Evolutionary conservation across 768 basidiomycete genomes (phyloP).

Genomic region (Tephrocybe rancida): DNA sequence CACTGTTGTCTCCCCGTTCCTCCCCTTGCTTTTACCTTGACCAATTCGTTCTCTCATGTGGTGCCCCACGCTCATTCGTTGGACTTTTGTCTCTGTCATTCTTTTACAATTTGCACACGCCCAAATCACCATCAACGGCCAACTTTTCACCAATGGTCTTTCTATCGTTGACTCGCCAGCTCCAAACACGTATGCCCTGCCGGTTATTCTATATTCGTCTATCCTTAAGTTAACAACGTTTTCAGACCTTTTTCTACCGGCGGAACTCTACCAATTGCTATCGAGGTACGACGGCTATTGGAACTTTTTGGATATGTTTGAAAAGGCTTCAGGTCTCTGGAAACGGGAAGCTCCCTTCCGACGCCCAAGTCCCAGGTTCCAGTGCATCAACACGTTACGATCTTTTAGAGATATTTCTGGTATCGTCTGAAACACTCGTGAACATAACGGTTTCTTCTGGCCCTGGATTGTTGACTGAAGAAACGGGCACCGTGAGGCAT

Average conservation of each 20-base stretch:
- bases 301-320: not conserved
- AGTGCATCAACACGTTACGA: constrained; percentile 36
- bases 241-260: constrained; percentile 30
- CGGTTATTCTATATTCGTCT: not conserved
- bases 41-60: too few species aligned
- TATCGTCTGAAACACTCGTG: constrained; percentile 36
- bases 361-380: constrained; percentile 35
- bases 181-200: constrained; percentile 29
- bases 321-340: constrained; percentile 46
- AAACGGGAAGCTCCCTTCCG: constrained; percentile 41
- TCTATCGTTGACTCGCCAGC: constrained; percentile 36
- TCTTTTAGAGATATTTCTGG: constrained; percentile 42
- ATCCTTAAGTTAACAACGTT: not conserved
- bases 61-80: not conserved
- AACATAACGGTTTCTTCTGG: constrained; percentile 44
- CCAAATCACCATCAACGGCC: constrained; percentile 29
- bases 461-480: constrained; percentile 35
- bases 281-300: constrained; percentile 23
- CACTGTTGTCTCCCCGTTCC: too few species aligned
- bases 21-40: too few species aligned
- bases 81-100: not conserved
- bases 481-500: constrained; percentile 44
- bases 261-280: constrained; percentile 25
- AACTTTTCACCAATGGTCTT: constrained; percentile 36
- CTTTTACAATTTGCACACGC: not conserved